A percentile compares a stretch with the other conserved stretches of the same genome.
Conservation (phyloP, 2,329 filamentous ascomycete species). For the Fusarium lyarnte region DNA sequence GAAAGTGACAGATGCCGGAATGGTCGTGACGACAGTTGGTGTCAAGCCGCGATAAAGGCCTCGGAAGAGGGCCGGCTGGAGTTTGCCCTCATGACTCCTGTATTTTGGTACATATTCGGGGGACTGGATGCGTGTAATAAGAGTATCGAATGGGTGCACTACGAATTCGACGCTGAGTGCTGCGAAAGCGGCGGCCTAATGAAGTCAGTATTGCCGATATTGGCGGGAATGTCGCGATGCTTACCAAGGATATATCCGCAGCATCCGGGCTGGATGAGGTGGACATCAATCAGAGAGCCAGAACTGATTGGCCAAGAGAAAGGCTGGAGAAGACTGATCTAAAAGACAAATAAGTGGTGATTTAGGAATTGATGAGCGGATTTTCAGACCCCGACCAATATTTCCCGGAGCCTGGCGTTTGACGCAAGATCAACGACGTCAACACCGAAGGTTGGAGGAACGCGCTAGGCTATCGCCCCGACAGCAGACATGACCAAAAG, state of each 20-base stretch:
- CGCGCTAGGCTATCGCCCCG: background rate
- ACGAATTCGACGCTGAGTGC: slow-evolving; percentile 25
- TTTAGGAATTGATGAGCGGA: background rate
- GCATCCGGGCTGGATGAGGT: slow-evolving; percentile 10
- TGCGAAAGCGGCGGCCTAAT: slow-evolving; percentile 10
- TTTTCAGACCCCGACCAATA: background rate
- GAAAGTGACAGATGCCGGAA: slow-evolving; percentile 25
- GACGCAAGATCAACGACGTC: slow-evolving; percentile 15
- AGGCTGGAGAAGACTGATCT: fast-evolving
- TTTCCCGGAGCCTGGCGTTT: background rate
- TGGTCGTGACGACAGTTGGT: slow-evolving; percentile 19
- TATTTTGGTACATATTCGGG: slow-evolving; percentile 18
- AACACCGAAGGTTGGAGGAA: background rate
- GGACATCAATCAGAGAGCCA: background rate
- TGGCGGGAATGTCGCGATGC: background rate
- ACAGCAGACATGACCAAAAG: background rate
- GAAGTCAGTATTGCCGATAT: background rate
- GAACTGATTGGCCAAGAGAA: background rate
- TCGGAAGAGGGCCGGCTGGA: background rate
- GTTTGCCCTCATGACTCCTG: slow-evolving; percentile 4
- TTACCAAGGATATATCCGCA: slow-evolving; percentile 18
- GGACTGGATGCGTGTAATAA: slow-evolving; percentile 26
- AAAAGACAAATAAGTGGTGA: fast-evolving
- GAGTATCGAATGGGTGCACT: slow-evolving; percentile 27
- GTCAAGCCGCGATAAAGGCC: slow-evolving; percentile 25